These are phyloP conservation scores for Saccharomycopsis oosterbeekiorum DNA, from an alignment of 805 yeast species.

Conservation along the genomic window DNA sequence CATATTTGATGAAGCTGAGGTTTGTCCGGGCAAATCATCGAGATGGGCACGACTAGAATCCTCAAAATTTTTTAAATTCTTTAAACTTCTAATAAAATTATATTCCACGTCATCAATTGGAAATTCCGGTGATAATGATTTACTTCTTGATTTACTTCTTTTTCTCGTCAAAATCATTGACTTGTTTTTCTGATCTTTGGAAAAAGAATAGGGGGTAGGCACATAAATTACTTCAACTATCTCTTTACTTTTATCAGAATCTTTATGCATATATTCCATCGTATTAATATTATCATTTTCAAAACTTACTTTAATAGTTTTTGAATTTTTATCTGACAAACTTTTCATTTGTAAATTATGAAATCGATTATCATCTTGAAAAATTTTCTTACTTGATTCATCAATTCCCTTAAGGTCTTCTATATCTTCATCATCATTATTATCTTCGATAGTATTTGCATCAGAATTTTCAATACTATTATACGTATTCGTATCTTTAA, in stretches of 20 bases:
- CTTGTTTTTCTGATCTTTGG: not conserved
- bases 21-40: not conserved
- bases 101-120: not conserved
- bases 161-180: not conserved
- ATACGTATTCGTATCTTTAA: not conserved
- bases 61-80: not conserved
- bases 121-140: not conserved
- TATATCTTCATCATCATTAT: no score
- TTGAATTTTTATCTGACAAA: no score
- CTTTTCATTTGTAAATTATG: no score
- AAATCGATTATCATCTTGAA: no score
- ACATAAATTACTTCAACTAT: not conserved
- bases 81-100: not conserved
- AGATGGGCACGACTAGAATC: not conserved
- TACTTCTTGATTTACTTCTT: no score
- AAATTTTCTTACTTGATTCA: no score
- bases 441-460: not conserved
- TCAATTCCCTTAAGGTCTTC: not conserved
- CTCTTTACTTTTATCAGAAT: no score
- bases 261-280: no score
- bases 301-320: no score
- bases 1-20: not conserved
- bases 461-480: no score
- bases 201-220: not conserved
- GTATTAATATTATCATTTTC: no score